Base-by-base conservation (phyloP, 495 filamentous ascomycete genomes). In the Elaphomyces granulatus region DNA sequence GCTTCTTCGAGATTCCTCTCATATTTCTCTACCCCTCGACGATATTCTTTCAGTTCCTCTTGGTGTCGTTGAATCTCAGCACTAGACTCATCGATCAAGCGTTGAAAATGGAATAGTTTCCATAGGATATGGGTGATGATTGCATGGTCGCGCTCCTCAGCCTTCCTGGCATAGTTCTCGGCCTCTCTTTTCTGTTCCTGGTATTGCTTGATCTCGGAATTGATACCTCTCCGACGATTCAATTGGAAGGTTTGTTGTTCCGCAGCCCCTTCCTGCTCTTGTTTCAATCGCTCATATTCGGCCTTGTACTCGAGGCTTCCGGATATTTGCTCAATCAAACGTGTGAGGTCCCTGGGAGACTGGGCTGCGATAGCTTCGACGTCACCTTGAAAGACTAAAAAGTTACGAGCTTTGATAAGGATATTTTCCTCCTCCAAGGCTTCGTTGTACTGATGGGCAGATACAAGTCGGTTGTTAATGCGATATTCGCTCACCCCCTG, bases 291-390 rank as follows among this genome's bases (percentile, higher is more conserved):
- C 50, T 99, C 90, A 55, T 96, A 99, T 43, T 95, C 90, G 10
- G 76, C 78, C 60, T 95, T 96, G 66, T 88, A 85, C 47, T 99
- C 90, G 38, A 95, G 59, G 60, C 85, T 94, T 34, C 90, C 90
- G 1, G 87, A 94, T 37, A 99, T 96, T 60, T 95, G 90, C 63
- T 99, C 90, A 34, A 99, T 92, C 37, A 96, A 61, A 16, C 83
- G 78, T 0, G 90, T 99, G n/a, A 96, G 73, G 47, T 96, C 90
- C 46, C 78, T 83, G 0, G 90, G 85, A 0, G 83, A 85, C 56
- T 96, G 90, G 4, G 84, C 81, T 3, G 90, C 92, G 47, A 99
- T 95, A n/a, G 84, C 79, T 61, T 99, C 90, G 32, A 99, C 90
- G 55, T 99, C 90, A 38, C 90, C 90, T 58, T 99, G 90, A 60